These are phyloP conservation scores for Platismatia glauca DNA, from an alignment of 495 filamentous ascomycete genomes.

Conservation along the genomic window DNA sequence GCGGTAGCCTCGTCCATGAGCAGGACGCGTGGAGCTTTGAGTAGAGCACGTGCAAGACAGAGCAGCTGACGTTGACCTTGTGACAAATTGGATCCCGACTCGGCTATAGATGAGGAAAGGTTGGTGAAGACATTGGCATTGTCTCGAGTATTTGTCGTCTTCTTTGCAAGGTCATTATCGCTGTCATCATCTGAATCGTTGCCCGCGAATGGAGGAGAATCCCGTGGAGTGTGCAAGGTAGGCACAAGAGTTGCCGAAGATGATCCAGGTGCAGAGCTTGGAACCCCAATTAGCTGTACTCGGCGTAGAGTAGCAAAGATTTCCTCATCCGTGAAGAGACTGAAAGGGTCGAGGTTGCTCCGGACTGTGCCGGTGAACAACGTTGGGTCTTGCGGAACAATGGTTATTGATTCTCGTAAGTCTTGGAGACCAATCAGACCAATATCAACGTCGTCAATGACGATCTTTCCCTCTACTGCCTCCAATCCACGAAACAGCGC, in stretches of 20 bases:
- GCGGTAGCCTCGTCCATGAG: slow-evolving; percentile 99
- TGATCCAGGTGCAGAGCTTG: slow-evolving; percentile 37
- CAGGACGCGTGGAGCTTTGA: slow-evolving; percentile 83
- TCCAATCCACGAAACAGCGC: slow-evolving; percentile 97
- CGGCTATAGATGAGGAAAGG: slow-evolving; percentile 72
- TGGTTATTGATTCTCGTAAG: slow-evolving; percentile 87
- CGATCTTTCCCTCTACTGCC: slow-evolving; percentile 79
- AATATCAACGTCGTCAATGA: slow-evolving; percentile 87
- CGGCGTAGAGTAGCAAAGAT: slow-evolving; percentile 80
- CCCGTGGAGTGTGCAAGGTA: slow-evolving; percentile 24
- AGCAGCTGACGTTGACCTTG: slow-evolving; percentile 95
- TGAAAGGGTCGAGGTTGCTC: slow-evolving; percentile 91
- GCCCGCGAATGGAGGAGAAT: slow-evolving; percentile 16
- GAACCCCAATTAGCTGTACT: slow-evolving; percentile 74
- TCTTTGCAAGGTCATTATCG: slow-evolving; percentile 35
- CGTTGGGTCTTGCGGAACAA: slow-evolving; percentile 97
- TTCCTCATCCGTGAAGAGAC: slow-evolving; percentile 80
- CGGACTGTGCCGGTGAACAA: slow-evolving; percentile 94
- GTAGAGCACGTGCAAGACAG: slow-evolving; percentile 86
- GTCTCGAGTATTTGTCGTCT: slow-evolving; percentile 33
- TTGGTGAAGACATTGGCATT: slow-evolving; percentile 96
- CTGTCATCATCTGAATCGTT: slow-evolving; percentile 23
- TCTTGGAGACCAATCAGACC: slow-evolving; percentile 81
- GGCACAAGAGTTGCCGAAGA: slow-evolving; percentile 38
- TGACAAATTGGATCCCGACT: slow-evolving; percentile 91